Evolutionary conservation across 306 rosid species (phyloP), one percentile per base, ranked within the genome.

Genomic region (Herpetospermum pedunculosum): DNA sequence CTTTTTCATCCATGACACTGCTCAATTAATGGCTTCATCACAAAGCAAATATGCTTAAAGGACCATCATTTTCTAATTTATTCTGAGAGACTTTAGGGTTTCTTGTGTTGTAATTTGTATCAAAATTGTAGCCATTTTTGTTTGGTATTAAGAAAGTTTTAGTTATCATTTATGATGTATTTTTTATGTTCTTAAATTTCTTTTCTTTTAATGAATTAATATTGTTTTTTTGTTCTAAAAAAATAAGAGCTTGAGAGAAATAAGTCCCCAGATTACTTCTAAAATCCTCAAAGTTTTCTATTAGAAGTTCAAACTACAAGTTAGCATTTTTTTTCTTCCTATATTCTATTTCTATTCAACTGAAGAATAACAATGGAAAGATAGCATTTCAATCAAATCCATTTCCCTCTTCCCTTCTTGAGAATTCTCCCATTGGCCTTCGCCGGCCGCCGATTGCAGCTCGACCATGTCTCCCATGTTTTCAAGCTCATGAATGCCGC

Each of bases 371-470:
- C 74, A 72, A 75, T 78, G 21, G 41, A 81, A 81, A 74, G 86
- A 76, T 77, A 87, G 79, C 80, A 90, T 77, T 82, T 90, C 97
- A 6, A 86, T 59, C 87, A 87, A 79, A 81, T 87, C 96, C 85
- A 89, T 84, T 79, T 90, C 92, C 41, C 50, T 79, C 80, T 58
- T 83, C 44, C 46, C 86, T 3, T 58, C 63, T 5, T 65, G 70
- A 58, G 54, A 48, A 38, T 43, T 37, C 47, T 53, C 26, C 48
- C 28, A 64, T n/a, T 10, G 37, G 14, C 34, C 12, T 5, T 65
- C 34, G 1, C n/a, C 35, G 10, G 16, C 26, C 1, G 44, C 26
- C n/a, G 23, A 19, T 16, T 32, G 14, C 46, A 63, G 6, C 19
- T 44, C 57, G 19, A 21, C 37, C 68, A 54, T 77, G 40, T 12